A percentile compares a stretch with the other conserved stretches of the same genome.
Evolutionary conservation across 176 grass and related monocot genomes (phyloP).

Genomic region (Chloris gayana): DNA sequence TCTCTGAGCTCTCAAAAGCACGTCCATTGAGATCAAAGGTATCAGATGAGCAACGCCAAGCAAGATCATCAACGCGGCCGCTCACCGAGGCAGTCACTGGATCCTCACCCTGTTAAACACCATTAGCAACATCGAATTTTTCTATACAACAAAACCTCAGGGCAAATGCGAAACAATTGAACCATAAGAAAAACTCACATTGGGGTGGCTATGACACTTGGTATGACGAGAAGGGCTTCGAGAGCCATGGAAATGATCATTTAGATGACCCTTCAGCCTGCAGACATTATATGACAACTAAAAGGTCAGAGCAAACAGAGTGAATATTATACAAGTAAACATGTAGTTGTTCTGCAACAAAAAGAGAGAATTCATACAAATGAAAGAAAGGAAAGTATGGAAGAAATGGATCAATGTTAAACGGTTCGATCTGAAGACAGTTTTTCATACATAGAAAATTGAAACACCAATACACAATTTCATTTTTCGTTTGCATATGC

Average conservation of each 20-base stretch:
- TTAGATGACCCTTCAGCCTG: constrained; percentile 88
- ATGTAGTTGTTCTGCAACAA: not conserved
- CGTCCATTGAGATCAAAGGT: constrained; percentile 60
- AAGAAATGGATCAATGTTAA: constrained; percentile 13
- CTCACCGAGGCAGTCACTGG: constrained; percentile 68
- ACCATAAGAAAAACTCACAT: constrained; percentile 55
- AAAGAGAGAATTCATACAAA: not conserved
- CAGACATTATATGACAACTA: constrained; percentile 14
- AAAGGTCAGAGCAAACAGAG: constrained; percentile 27
- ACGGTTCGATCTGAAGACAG: not conserved
- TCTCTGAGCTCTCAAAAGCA: constrained; percentile 73
- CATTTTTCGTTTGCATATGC: no score
- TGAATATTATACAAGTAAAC: not conserved
- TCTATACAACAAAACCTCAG: not conserved
- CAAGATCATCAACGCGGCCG: constrained; percentile 59
- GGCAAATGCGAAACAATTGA: constrained; percentile 26
- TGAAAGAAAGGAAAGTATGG: not conserved
- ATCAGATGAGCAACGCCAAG: constrained; percentile 65
- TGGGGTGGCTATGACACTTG: constrained; percentile 58
- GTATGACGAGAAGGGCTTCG: constrained; percentile 65
- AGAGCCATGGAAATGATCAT: constrained; percentile 67
- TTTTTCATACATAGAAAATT: not conserved
- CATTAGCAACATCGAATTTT: constrained; percentile 30
- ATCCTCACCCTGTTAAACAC: constrained; percentile 72
- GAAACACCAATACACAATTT: no score